Percentiles rank a stretch among this genome's conserved stretches.
These are phyloP conservation scores for Apiotrichum akiyoshidainum DNA, from an alignment of 1,284 basidiomycete genomes.

Conservation along the genomic window DNA sequence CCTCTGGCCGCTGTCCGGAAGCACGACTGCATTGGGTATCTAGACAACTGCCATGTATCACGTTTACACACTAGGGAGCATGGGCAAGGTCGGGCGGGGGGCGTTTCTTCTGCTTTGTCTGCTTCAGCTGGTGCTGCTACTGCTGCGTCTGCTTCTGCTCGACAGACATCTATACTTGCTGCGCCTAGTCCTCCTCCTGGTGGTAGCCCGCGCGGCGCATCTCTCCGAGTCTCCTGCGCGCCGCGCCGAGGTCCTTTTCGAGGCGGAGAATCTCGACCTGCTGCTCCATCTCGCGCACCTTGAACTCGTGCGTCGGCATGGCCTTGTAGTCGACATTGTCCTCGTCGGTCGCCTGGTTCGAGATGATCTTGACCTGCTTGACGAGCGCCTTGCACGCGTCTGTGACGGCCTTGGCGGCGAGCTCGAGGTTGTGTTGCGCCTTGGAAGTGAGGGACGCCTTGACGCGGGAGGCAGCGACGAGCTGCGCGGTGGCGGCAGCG, in stretches of 20 bases:
- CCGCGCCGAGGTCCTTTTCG: constrained; percentile 90
- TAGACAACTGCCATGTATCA: constrained; percentile 12
- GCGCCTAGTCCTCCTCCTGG: constrained; percentile 39
- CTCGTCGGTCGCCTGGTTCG: constrained; percentile 73
- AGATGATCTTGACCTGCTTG: constrained; percentile 91
- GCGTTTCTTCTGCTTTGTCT: not conserved
- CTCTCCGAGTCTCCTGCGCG: constrained; percentile 76
- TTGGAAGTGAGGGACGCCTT: constrained; percentile 98
- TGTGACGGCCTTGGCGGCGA: constrained; percentile 95
- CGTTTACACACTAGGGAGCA: not conserved
- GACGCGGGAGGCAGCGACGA: constrained; percentile 96
- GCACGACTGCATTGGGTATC: constrained; percentile 11
- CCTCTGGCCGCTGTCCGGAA: not conserved
- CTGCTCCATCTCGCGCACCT: constrained; percentile 96
- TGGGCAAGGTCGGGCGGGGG: too few species aligned
- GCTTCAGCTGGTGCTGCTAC: not conserved
- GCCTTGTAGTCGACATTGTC: constrained; percentile 84
- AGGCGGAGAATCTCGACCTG: constrained; percentile 96
- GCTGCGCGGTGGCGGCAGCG: constrained; percentile 91
- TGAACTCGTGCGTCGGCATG: constrained; percentile 94
- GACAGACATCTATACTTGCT: too few species aligned
- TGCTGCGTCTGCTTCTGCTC: not conserved
- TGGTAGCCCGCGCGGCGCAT: constrained; percentile 82
- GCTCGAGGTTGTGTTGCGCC: constrained; percentile 92
- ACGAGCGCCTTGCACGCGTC: constrained; percentile 98